A percentile compares a stretch with the other conserved stretches of the same genome.
phyloP scores from a whole-genome alignment of 2,329 filamentous ascomycete genomes.

The Curvularia eragrostidis region DNA sequence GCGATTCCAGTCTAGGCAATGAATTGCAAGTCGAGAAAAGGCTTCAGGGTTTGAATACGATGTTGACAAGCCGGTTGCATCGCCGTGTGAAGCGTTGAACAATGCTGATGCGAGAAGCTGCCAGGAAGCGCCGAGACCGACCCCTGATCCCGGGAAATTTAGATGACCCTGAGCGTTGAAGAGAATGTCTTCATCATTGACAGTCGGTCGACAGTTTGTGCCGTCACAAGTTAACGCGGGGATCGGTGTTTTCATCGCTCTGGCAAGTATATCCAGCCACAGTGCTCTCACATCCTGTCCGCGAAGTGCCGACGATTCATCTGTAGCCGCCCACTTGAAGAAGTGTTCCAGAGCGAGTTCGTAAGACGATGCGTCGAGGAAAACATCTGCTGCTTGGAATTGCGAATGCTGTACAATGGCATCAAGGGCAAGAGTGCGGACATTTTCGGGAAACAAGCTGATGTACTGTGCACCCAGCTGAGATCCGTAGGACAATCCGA shows the following conservation, averaged over 20 bases:
- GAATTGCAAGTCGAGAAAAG: constrained; percentile 44
- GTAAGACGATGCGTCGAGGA: constrained; percentile 49
- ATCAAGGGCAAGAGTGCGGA: constrained; percentile 55
- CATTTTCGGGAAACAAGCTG: constrained; percentile 53
- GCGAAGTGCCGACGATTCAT: constrained; percentile 40
- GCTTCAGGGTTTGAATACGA: constrained; percentile 21
- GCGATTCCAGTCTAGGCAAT: constrained; percentile 46
- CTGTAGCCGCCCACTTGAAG: constrained; percentile 48
- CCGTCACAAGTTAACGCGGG: constrained; percentile 46
- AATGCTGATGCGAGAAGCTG: constrained; percentile 30
- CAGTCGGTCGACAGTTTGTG: constrained; percentile 26
- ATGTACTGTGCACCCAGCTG: constrained; percentile 56
- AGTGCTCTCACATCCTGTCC: constrained; percentile 32
- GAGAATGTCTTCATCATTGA: constrained; percentile 44
- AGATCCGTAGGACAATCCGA: constrained; percentile 57
- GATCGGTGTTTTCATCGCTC: constrained; percentile 45
- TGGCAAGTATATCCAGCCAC: constrained; percentile 32
- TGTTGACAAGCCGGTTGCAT: constrained; percentile 48
- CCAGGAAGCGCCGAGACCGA: constrained; percentile 10
- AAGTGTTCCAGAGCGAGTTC: constrained; percentile 48
- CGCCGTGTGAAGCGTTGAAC: constrained; percentile 42
- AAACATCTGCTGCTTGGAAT: constrained; percentile 44
- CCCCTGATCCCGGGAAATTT: constrained; percentile 5
- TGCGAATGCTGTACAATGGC: constrained; percentile 54
- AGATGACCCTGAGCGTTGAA: constrained; percentile 20